Conservation (phyloP, 192 early-diverging fungal genomes). For the Gaertneriomyces sp. region DNA sequence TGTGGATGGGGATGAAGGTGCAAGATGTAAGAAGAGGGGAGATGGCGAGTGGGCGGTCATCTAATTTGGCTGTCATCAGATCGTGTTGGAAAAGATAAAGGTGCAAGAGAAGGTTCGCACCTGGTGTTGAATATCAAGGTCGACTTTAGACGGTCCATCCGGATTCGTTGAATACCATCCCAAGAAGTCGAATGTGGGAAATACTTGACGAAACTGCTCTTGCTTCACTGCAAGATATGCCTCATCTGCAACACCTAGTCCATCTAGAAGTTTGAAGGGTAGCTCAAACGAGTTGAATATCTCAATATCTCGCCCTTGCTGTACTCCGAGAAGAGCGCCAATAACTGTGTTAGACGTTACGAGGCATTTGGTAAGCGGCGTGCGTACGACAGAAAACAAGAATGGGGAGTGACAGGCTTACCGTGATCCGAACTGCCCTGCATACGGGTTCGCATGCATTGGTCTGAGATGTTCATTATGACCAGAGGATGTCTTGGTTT, state of each 20-base stretch:
- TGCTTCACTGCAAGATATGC: conserved; percentile 67
- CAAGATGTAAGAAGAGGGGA: conserved; percentile 70
- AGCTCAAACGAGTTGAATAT: conserved; percentile 84
- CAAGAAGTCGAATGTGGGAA: conserved; percentile 74
- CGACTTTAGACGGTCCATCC: conserved; percentile 50
- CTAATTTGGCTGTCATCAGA: not conserved
- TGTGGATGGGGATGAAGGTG: conserved; percentile 38
- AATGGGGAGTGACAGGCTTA: too few relatives aligned
- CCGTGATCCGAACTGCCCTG: conserved; percentile 34
- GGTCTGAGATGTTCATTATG: conserved; percentile 85
- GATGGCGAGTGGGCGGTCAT: not conserved
- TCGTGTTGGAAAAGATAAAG: not conserved
- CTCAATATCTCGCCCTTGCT: conserved; percentile 76
- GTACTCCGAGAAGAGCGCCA: conserved; percentile 73
- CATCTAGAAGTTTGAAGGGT: conserved; percentile 39
- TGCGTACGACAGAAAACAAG: too few relatives aligned
- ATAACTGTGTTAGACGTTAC: conserved; percentile 45
- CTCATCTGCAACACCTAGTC: conserved; percentile 52
- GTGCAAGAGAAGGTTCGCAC: conserved; percentile 32
- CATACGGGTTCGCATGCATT: conserved; percentile 69
- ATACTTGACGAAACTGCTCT: conserved; percentile 81
- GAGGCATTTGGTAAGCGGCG: too few relatives aligned
- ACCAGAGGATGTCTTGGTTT: conserved; percentile 73
- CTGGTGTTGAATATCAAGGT: conserved; percentile 73
- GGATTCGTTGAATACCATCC: conserved; percentile 81